These are phyloP conservation scores for Orobanche coerulescens DNA, from an alignment of 257 asterid genomes.

Conservation along the genomic window DNA sequence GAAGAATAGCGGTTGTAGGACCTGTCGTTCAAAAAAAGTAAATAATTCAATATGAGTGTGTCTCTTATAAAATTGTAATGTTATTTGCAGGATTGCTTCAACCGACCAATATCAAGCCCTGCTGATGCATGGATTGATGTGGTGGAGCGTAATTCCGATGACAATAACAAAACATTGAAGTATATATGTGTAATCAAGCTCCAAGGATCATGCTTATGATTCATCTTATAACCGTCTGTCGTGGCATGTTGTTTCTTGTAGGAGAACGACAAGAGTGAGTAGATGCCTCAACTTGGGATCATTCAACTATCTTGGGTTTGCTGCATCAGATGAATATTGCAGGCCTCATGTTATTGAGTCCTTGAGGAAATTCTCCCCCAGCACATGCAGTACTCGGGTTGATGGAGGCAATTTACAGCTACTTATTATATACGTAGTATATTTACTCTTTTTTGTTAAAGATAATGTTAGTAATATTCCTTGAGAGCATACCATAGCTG, in stretches of 20 bases:
- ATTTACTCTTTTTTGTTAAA: no score
- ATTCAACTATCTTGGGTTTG: constrained; percentile 52
- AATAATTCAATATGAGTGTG: no score
- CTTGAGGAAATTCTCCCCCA: constrained; percentile 46
- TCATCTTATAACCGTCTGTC: not conserved
- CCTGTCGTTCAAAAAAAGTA: no score
- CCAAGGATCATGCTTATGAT: no score
- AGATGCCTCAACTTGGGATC: constrained; percentile 58
- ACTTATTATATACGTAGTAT: no score
- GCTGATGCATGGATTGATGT: constrained; percentile 93
- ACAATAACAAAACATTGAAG: constrained; percentile 69
- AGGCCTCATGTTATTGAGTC: constrained; percentile 72
- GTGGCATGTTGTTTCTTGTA: constrained; percentile 21
- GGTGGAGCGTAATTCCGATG: constrained; percentile 73
- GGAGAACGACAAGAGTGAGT: constrained; percentile 46
- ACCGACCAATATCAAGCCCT: constrained; percentile 70
- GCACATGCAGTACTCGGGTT: constrained; percentile 75
- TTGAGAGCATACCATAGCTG: not conserved
- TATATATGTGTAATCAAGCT: no score
- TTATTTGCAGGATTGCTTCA: constrained; percentile 62
- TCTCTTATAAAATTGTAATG: no score
- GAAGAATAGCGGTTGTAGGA: no score
- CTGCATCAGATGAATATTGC: constrained; percentile 79
- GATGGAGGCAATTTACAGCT: constrained; percentile 74
- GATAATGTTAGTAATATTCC: not conserved